A percentile compares a stretch with the other conserved stretches of the same genome.
Conservation (phyloP, 164 flowering plant species). For the Chloranthus sessilifolius region DNA sequence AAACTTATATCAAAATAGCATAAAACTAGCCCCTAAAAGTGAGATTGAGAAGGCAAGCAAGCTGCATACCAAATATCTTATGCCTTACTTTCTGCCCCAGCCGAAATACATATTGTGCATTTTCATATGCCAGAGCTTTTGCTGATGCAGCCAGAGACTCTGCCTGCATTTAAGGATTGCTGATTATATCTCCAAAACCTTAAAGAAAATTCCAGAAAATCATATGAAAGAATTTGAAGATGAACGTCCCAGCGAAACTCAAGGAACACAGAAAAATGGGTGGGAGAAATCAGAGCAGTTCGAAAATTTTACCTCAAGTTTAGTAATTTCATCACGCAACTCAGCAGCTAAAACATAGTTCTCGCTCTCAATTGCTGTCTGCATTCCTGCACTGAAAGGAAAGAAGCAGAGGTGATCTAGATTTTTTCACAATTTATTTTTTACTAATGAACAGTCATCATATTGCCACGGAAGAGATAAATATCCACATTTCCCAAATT, state of each 20-base stretch:
- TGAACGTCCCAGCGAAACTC: no score
- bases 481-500: background rate
- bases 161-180: conserved; percentile 20
- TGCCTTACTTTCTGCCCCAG: conserved; percentile 94
- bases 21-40: no score
- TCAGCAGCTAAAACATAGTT: conserved; percentile 78
- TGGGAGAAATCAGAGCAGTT: no score
- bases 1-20: no score
- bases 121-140: conserved; percentile 67
- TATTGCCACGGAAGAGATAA: no score
- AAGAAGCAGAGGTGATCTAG: conserved; percentile 12
- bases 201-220: background rate
- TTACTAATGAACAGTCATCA: no score
- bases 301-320: conserved; percentile 47
- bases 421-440: background rate
- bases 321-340: conserved; percentile 72
- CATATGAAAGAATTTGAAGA: background rate
- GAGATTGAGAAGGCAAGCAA: no score
- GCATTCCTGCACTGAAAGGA: conserved; percentile 72
- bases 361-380: conserved; percentile 76
- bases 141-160: conserved; percentile 84
- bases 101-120: conserved; percentile 64
- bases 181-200: conserved; percentile 1
- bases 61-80: conserved; percentile 64
- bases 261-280: no score